Evolutionary conservation across 78 protist genomes (phyloP).

Genomic region (Dictyostelium firmibasis): DNA sequence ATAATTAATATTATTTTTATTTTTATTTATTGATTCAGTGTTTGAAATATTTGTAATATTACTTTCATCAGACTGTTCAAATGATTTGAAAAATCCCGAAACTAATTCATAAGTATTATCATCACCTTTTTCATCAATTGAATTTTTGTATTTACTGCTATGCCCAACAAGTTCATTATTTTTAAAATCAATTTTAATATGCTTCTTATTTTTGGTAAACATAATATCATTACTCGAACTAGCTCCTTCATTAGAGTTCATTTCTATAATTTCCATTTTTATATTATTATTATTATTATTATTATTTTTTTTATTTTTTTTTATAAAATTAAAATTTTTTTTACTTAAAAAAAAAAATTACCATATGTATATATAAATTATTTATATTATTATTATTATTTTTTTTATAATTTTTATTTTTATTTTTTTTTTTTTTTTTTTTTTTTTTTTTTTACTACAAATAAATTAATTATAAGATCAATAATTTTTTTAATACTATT

Average conservation of each 20-base stretch:
- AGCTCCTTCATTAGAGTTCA: neutral
- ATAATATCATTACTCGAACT: neutral
- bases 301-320: too few relatives aligned
- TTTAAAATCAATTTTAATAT: neutral
- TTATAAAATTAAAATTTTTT: too few relatives aligned
- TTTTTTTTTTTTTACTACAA: neutral
- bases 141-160: neutral
- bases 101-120: neutral
- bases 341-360: too few relatives aligned
- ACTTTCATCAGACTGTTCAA: neutral
- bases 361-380: neutral
- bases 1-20: too few relatives aligned
- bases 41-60: neutral
- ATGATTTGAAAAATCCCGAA: neutral
- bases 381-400: too few relatives aligned
- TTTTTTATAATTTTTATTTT: too few relatives aligned
- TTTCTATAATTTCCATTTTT: neutral
- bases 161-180: neutral
- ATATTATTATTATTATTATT: too few relatives aligned
- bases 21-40: too few relatives aligned
- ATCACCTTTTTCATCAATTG: neutral
- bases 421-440: too few relatives aligned
- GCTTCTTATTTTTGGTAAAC: neutral
- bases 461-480: neutral
- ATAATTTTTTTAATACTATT: too few relatives aligned